Evolutionary conservation across 1,284 basidiomycete species (phyloP).

Genomic region (Ganoderma sinense): DNA sequence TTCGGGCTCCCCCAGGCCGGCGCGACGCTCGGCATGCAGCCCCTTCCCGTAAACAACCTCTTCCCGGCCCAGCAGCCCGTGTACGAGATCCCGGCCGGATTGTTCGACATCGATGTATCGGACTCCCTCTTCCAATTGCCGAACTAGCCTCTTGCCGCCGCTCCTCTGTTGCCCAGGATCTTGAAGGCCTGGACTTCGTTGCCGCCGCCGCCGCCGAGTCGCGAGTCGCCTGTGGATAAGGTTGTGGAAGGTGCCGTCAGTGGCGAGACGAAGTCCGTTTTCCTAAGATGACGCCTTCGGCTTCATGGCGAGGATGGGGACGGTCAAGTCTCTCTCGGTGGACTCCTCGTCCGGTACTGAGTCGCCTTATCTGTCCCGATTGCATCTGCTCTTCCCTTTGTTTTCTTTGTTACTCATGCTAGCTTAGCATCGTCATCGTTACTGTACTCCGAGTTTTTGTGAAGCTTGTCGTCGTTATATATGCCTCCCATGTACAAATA

Average conservation of each 20-base stretch:
- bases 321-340: too few relatives aligned
- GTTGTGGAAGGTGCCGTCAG: not conserved
- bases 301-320: too few relatives aligned
- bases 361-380: too few relatives aligned
- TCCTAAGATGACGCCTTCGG: too few relatives aligned
- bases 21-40: not conserved
- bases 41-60: not conserved
- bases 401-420: too few relatives aligned
- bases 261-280: not conserved
- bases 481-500: too few relatives aligned
- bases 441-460: too few relatives aligned
- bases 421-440: too few relatives aligned
- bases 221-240: not conserved
- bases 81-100: not conserved
- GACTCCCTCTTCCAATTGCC: not conserved
- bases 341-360: too few relatives aligned
- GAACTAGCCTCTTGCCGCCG: not conserved
- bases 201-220: not conserved
- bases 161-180: not conserved
- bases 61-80: not conserved
- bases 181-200: not conserved
- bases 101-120: not conserved
- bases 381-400: too few relatives aligned
- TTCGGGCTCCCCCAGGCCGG: not conserved
- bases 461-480: too few relatives aligned